These are phyloP conservation scores for Melaleuca alternifolia DNA, from an alignment of 345 rosid genomes.

Conservation along the genomic window DNA sequence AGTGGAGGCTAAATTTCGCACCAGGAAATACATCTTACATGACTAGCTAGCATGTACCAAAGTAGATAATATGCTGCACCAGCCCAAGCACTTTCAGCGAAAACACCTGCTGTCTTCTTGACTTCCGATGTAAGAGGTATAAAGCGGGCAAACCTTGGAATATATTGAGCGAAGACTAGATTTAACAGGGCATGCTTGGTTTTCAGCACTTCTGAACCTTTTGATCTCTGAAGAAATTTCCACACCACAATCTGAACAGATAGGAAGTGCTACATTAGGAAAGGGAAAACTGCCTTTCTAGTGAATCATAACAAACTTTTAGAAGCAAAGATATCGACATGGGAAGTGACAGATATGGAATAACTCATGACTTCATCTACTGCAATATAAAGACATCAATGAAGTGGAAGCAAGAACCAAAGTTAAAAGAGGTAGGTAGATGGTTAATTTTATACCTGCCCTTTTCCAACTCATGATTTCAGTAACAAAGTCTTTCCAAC, in stretches of 20 bases:
- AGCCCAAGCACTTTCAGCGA: conserved; percentile 76
- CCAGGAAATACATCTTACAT: conserved; percentile 38
- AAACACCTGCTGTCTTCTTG: conserved; percentile 72
- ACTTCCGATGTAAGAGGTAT: conserved; percentile 72
- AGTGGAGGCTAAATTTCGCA: not conserved
- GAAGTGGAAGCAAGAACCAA: not conserved
- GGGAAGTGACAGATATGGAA: not conserved
- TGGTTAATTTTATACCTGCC: not conserved
- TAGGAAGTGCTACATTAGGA: not conserved
- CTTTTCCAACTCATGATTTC: not conserved
- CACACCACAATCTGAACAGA: conserved; percentile 54
- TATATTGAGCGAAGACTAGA: conserved; percentile 58
- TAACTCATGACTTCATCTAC: not conserved
- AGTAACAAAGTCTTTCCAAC: not conserved
- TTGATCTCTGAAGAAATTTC: conserved; percentile 42
- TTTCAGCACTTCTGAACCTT: conserved; percentile 49
- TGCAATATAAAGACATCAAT: not conserved
- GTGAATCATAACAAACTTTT: not conserved
- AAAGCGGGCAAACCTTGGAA: conserved; percentile 69
- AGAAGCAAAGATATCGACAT: not conserved
- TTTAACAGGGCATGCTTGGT: conserved; percentile 47
- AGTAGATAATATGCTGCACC: conserved; percentile 86
- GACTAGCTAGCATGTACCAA: conserved; percentile 86
- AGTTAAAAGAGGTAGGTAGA: not conserved
- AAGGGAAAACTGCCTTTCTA: not conserved